These are phyloP conservation scores for Kernera saxatilis DNA, from an alignment of 345 rosid species.

Conservation along the genomic window DNA sequence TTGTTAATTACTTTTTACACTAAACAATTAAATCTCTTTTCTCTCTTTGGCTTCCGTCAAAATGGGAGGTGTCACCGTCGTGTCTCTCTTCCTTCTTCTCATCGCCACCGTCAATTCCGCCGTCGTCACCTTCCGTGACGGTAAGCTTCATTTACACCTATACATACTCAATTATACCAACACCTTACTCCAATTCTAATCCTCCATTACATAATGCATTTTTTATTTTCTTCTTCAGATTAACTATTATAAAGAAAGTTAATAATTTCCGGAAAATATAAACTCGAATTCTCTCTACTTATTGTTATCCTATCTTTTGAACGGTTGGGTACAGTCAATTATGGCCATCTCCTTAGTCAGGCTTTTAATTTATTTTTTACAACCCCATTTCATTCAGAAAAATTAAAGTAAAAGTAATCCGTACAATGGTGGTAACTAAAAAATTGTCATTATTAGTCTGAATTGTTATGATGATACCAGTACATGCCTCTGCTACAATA, in stretches of 20 bases:
- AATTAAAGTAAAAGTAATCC: neutral
- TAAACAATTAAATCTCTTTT: neutral
- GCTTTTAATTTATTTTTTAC: neutral
- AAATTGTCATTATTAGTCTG: neutral
- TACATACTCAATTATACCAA: neutral
- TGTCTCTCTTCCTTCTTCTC: constrained; percentile 22
- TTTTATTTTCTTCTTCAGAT: neutral
- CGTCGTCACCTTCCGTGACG: constrained; percentile 24
- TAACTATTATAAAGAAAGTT: neutral
- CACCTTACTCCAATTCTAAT: neutral
- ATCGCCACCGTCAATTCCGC: constrained; percentile 16
- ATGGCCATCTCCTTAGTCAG: neutral
- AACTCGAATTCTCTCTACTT: neutral
- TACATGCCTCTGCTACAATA: neutral
- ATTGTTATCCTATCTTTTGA: neutral
- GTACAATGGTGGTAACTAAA: neutral
- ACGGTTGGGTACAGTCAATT: neutral
- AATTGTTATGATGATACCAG: neutral
- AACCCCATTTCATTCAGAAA: neutral
- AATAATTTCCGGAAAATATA: neutral
- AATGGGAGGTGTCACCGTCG: constrained; percentile 26
- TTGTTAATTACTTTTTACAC: neutral
- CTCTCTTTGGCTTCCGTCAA: neutral
- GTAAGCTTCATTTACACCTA: neutral
- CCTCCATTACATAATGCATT: neutral